Percentiles rank a stretch among this genome's conserved stretches.
Conservation (phyloP, 805 yeast genomes). For the Lachancea cidri region DNA sequence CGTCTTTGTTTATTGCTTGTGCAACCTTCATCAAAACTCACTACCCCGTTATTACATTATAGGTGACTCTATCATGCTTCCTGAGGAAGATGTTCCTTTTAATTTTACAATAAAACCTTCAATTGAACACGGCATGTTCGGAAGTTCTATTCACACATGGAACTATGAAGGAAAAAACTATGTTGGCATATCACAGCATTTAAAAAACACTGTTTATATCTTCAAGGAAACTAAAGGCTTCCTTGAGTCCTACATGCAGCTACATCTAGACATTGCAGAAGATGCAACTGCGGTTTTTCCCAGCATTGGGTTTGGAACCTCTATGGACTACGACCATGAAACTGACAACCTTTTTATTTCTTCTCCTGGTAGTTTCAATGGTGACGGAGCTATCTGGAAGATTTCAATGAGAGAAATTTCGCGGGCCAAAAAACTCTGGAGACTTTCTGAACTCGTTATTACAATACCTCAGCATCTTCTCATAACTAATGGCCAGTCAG, state of each 20-base stretch:
- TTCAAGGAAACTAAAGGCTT: conserved; percentile 14
- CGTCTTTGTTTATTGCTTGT: conserved; percentile 14
- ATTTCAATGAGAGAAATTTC: conserved; percentile 24
- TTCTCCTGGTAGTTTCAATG: conserved; percentile 37
- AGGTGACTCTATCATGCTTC: conserved; percentile 8
- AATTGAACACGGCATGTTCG: conserved; percentile 23
- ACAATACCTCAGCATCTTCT: conserved; percentile 10
- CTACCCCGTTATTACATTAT: conserved; percentile 15
- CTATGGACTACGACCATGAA: conserved; percentile 13
- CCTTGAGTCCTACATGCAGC: conserved; percentile 8
- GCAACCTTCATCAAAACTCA: conserved; percentile 9
- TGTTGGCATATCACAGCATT: conserved; percentile 22
- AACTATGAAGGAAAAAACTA: conserved; percentile 8
- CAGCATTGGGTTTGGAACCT: conserved; percentile 34
- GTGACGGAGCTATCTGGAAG: conserved; percentile 43
- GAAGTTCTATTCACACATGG: conserved; percentile 14
- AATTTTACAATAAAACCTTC: conserved; percentile 13
- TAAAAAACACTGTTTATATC: conserved; percentile 18
- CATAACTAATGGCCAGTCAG: conserved; percentile 15
- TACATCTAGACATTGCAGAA: conserved; percentile 8
- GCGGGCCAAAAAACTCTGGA: conserved; percentile 16
- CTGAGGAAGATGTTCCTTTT: conserved; percentile 9
- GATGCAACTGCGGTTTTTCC: conserved; percentile 17
- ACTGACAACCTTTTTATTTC: conserved; percentile 33
- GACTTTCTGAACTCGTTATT: conserved; percentile 9